Evolutionary conservation across 139 green algal species (phyloP), one percentile per base, ranked within the genome.

Genomic region (Chlorella sp.): DNA sequence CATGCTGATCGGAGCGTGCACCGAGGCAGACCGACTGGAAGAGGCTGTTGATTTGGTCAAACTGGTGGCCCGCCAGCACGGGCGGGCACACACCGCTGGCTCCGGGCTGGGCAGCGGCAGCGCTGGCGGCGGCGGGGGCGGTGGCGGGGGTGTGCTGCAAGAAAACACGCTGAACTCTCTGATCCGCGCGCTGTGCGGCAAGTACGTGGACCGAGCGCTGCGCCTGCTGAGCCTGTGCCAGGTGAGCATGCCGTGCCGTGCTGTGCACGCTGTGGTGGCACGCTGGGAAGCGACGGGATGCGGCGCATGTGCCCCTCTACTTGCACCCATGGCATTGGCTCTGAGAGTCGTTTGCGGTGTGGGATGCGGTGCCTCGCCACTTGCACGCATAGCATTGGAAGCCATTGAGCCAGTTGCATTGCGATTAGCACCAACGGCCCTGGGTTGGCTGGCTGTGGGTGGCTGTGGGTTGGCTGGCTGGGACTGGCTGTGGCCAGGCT

Each of bases 21-120:
- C 92, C 16, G 69, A 82, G 37, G 91, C 88, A 42, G 86, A 89
- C 32, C 82, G 92, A 37, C 76, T 96, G 57, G 93, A 96, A 30
- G 95, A 96, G 40, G 95, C 93, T 0, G 78, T 96, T 81, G 92
- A 95, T 24, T 79, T 95, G 36, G 93, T 96, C 61, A 96, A 96
- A 76, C 40, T 60, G 0, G 64, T 96, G 85, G 92, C 93, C 11
- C 84, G 94, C 24, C 69, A 87, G 68, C 94, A 93, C 26, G 22
- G 24, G 42, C 79, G 42, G 78, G 19, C 83, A 60, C 18, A 60
- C 83, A 78, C 26, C 40, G 83, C 9, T 7, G 26, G 37, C 2
- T 60, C 64, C 14, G 64, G 24, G 60, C 60, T 9, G 60, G 68
- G 28, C 4, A 30, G 26, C 16, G 34, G 40, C 14, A 32, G 84